Evolutionary conservation across 2,329 filamentous ascomycete species (phyloP).

Genomic region (Helminthosporium solani): DNA sequence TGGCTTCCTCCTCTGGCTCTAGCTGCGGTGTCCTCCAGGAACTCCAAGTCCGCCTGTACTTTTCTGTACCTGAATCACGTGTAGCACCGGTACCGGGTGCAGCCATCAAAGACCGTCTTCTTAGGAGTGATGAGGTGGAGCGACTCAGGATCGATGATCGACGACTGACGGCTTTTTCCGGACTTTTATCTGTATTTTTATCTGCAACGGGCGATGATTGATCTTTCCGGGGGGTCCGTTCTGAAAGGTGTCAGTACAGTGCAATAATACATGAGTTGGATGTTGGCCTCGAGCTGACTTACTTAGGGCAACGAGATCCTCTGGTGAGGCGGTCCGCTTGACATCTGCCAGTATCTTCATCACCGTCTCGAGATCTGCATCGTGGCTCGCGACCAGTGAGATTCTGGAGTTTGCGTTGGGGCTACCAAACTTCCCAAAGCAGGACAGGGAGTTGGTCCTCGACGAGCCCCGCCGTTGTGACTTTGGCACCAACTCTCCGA

Average conservation of each 20-base stretch:
- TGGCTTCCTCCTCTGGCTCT: constrained; percentile 27
- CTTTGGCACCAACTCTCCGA: constrained; percentile 4
- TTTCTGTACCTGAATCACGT: constrained; percentile 32
- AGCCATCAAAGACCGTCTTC: constrained; percentile 43
- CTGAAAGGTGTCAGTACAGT: constrained; percentile 19
- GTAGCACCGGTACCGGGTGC: constrained; percentile 45
- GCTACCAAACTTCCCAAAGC: constrained; percentile 23
- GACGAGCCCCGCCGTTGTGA: constrained; percentile 33
- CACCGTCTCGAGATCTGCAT: constrained; percentile 48
- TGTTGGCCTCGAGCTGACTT: constrained; percentile 18
- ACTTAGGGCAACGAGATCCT: constrained; percentile 49
- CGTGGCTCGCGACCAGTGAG: constrained; percentile 32
- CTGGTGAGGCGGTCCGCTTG: constrained; percentile 50
- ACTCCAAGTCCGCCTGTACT: constrained; percentile 37
- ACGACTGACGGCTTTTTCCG: too few relatives aligned
- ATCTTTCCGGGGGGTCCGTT: constrained; percentile 30
- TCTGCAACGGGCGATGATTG: constrained; percentile 13
- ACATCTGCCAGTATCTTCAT: constrained; percentile 50
- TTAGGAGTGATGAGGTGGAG: constrained; percentile 33
- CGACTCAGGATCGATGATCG: constrained; percentile 22
- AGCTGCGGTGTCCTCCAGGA: constrained; percentile 31
- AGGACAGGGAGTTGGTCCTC: constrained; percentile 30
- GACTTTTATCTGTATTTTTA: too few relatives aligned
- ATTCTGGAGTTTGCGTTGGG: constrained; percentile 24
- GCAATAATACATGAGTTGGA: background rate